Conservation (phyloP, 768 basidiomycete genomes). For the Austroboletus festivus region DNA sequence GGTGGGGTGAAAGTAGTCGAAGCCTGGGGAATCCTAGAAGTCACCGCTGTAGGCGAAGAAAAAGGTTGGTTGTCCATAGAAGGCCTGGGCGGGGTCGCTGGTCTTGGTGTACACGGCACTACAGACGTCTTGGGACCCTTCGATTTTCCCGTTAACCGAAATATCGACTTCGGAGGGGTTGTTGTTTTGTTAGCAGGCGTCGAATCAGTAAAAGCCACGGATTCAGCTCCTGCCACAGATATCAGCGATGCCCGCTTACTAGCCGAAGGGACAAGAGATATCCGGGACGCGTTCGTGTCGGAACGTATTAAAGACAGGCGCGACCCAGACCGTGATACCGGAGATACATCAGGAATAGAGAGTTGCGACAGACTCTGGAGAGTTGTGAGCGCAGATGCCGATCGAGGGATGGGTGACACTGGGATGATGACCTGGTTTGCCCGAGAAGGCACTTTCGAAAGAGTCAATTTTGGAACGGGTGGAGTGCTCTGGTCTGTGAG, state of each 20-base stretch:
- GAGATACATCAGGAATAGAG: constrained; percentile 15
- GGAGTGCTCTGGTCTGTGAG: background rate
- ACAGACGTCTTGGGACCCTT: constrained; percentile 20
- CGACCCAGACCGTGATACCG: constrained; percentile 18
- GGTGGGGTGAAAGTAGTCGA: constrained; percentile 30
- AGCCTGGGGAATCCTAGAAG: constrained; percentile 20
- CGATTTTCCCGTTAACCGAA: constrained; percentile 25
- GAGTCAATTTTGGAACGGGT: constrained; percentile 2
- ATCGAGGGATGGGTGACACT: constrained; percentile 30
- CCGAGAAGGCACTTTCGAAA: constrained; percentile 25
- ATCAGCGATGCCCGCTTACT: constrained; percentile 28
- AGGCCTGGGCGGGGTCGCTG: constrained; percentile 12
- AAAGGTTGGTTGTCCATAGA: constrained; percentile 7
- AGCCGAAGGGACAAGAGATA: constrained; percentile 23
- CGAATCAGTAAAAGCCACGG: constrained; percentile 6
- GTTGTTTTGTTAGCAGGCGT: background rate
- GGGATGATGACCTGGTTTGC: constrained; percentile 3
- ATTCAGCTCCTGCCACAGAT: constrained; percentile 23
- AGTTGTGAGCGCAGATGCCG: constrained; percentile 26
- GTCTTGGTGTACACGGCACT: background rate
- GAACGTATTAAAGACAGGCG: constrained; percentile 13
- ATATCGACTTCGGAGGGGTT: constrained; percentile 29
- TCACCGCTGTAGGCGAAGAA: constrained; percentile 3
- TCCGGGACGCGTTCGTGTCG: constrained; percentile 11
- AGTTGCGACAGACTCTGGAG: constrained; percentile 22